Evolutionary conservation across 306 rosid genomes (phyloP), one percentile per base, ranked within the genome.

Genomic region (Pyrus betulifolia): DNA sequence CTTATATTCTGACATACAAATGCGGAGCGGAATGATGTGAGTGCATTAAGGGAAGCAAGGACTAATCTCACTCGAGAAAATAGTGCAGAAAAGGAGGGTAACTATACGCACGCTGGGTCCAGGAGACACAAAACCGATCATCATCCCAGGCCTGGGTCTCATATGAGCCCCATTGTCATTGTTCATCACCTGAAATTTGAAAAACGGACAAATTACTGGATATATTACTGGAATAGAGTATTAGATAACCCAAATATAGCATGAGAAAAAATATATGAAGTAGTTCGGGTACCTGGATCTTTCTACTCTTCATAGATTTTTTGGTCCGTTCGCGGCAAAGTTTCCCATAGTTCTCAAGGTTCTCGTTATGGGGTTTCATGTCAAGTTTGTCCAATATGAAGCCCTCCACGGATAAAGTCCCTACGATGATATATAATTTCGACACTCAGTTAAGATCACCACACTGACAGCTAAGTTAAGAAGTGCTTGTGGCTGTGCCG

Each of bases 81-180:
- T 27, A 21, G 31, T 23, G 58, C 60, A 69, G 18, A 52, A 78
- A 22, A 79, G 12, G 30, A 84, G 74, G 74, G 55, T 74, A 61
- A 79, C 14, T 75, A 79, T 65, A 82, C 44, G 45, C 91, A 88
- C 96, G 77, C 17, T 82, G 38, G 87, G 80, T 79, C 80, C 89
- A 82, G 89, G 74, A 83, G 86, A 67, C 13, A 76, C 33, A 77
- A 85, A 81, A 77, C 76, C 83, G 46, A 78, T 40, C 89, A 78
- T 40, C 89, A 85, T 85, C 86, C 96, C 97, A 31, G 93, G 98
- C 96, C 88, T 83, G 46, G 98, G 97, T 85, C 90, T 88, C 97
- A 91, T 93, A 80, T 67, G 87, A 74, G 82, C 87, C 75, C 98
- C 97, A 78, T 70, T 81, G 67, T 89, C 92, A 70, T 89, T 87